phyloP scores from a whole-genome alignment of 495 filamentous ascomycete genomes.

The Podospora pseudopauciseta region DNA sequence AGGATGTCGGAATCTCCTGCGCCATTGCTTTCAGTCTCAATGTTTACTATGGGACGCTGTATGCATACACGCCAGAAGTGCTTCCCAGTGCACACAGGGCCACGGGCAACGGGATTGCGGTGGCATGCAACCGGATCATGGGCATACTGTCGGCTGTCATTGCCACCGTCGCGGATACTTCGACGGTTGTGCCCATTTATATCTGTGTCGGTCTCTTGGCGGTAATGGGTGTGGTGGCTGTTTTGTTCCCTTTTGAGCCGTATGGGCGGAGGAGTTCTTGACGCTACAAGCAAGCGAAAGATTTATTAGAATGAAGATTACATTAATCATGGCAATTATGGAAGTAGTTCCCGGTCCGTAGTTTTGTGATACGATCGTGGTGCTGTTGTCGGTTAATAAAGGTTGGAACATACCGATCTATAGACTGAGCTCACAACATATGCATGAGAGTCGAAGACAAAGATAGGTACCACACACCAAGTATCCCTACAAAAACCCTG shows the following conservation, averaged over 20 bases:
- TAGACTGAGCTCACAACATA: too few relatives aligned
- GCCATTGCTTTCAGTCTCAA: conserved; percentile 64
- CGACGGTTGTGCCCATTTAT: conserved; percentile 61
- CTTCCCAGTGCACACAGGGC: conserved; percentile 66
- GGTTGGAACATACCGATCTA: too few relatives aligned
- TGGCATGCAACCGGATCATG: conserved; percentile 67
- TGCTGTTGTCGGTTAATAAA: too few relatives aligned
- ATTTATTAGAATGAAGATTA: too few relatives aligned
- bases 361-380: too few relatives aligned
- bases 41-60: conserved; percentile 69
- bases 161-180: conserved; percentile 55
- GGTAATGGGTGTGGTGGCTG: conserved; percentile 59
- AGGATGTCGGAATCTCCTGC: conserved; percentile 64
- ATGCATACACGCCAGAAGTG: conserved; percentile 59
- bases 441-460: too few relatives aligned
- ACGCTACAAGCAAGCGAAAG: background rate
- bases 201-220: conserved; percentile 65
- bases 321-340: too few relatives aligned
- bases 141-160: conserved; percentile 68
- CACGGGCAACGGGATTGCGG: conserved; percentile 67
- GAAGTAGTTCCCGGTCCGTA: too few relatives aligned
- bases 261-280: conserved; percentile 64
- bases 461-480: too few relatives aligned
- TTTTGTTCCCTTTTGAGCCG: conserved; percentile 67
- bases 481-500: too few relatives aligned